A percentile compares a stretch with the other conserved stretches of the same genome.
Conservation (phyloP, 495 filamentous ascomycete genomes). For the Coniosporium apollinis region DNA sequence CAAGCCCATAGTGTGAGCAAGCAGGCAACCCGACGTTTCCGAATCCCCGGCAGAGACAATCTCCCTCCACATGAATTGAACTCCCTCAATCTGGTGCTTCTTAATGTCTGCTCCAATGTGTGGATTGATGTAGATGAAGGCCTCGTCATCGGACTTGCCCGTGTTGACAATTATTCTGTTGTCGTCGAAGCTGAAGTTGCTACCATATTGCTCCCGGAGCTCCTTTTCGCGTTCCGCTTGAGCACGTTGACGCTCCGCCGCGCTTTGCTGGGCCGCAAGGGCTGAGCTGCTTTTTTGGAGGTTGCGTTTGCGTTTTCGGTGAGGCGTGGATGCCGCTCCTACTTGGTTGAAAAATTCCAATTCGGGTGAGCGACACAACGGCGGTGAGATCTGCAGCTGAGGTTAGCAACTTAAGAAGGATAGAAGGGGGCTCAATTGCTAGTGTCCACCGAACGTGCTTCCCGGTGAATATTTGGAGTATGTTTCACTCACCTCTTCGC, state of each 20-base stretch:
- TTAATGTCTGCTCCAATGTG: slow-evolving; percentile 34
- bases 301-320: slow-evolving; percentile 8
- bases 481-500: no score
- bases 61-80: slow-evolving; percentile 84
- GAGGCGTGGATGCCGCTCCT: slow-evolving; percentile 6
- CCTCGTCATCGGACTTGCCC: slow-evolving; percentile 40
- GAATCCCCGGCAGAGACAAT: slow-evolving; percentile 37
- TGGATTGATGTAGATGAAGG: slow-evolving; percentile 35
- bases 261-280: not conserved
- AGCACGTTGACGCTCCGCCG: slow-evolving; percentile 1
- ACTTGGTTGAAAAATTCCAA: not conserved
- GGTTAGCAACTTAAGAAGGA: slow-evolving; percentile 1
- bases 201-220: slow-evolving; percentile 19
- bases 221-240: slow-evolving; percentile 23
- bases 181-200: no score
- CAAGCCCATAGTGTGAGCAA: slow-evolving; percentile 87
- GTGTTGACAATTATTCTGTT: slow-evolving; percentile 51
- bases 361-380: not conserved
- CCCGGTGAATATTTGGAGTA: no score
- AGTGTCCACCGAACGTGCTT: no score
- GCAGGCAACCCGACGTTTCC: slow-evolving; percentile 52
- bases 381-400: no score
- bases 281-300: slow-evolving; percentile 5
- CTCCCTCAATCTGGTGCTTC: slow-evolving; percentile 47
- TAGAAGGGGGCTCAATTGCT: no score